These are phyloP conservation scores for Suillus fuscotomentosus DNA, from an alignment of 768 basidiomycete species.

Conservation along the genomic window DNA sequence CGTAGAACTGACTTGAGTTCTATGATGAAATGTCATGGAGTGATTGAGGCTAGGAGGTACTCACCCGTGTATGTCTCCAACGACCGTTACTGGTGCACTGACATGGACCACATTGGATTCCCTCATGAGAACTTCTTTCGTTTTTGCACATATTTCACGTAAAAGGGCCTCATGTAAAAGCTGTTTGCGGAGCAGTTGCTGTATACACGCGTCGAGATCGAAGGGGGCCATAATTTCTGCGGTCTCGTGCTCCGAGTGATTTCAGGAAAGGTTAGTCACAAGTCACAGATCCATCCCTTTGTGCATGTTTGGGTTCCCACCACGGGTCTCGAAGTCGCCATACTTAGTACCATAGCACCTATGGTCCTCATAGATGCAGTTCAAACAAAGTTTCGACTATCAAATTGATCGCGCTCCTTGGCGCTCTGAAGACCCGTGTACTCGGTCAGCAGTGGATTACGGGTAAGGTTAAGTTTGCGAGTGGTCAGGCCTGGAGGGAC, in stretches of 20 bases:
- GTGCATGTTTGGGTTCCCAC: slow-evolving; percentile 30
- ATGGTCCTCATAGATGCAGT: too few species aligned
- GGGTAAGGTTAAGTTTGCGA: slow-evolving; percentile 33
- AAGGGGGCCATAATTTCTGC: slow-evolving; percentile 50
- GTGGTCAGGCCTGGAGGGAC: slow-evolving; percentile 18
- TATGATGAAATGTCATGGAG: slow-evolving; percentile 27
- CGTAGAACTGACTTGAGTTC: slow-evolving; percentile 90
- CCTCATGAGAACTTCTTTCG: slow-evolving; percentile 98
- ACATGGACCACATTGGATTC: slow-evolving; percentile 99
- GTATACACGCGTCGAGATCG: slow-evolving; percentile 96
- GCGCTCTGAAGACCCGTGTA: background rate
- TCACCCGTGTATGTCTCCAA: slow-evolving; percentile 99
- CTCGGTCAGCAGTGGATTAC: slow-evolving; percentile 2
- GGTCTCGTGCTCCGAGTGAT: slow-evolving; percentile 1
- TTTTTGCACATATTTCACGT: slow-evolving; percentile 99
- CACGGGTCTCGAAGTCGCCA: background rate
- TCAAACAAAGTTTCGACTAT: slow-evolving; percentile 1
- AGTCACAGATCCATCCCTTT: slow-evolving; percentile 23
- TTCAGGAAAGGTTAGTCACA: slow-evolving; percentile 4
- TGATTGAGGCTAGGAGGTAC: slow-evolving; percentile 29
- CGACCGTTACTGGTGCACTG: slow-evolving; percentile 94
- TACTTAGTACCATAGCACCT: background rate
- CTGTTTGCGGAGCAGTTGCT: slow-evolving; percentile 87
- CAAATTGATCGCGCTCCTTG: background rate
- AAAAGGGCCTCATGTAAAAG: slow-evolving; percentile 92